Evolutionary conservation across 177 flowering plant genomes (phyloP).

Genomic region (Telopea speciosissima): DNA sequence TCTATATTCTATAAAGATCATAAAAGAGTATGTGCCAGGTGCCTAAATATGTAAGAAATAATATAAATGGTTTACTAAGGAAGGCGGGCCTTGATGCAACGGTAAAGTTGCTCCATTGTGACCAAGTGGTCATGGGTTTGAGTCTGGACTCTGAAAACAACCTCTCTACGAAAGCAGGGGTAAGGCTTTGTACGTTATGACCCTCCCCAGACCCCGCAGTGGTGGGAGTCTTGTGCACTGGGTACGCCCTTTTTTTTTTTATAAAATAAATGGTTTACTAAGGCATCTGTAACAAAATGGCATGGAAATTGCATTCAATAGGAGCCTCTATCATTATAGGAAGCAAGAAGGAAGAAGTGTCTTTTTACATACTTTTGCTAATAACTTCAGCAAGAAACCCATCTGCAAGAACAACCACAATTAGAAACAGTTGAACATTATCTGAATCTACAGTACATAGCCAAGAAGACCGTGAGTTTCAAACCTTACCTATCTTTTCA

Average conservation of each 20-base stretch:
- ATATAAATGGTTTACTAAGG: too few species aligned
- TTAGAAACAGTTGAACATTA: slow-evolving; percentile 19
- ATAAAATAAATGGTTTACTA: background rate
- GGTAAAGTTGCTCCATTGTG: too few species aligned
- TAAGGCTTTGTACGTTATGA: too few species aligned
- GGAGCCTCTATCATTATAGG: background rate
- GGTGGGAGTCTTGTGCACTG: too few species aligned
- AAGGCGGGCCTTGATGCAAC: too few species aligned
- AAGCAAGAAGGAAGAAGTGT: background rate
- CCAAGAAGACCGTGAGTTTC: slow-evolving; percentile 1
- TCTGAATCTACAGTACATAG: background rate
- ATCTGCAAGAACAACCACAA: slow-evolving; percentile 44
- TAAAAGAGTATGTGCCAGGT: background rate
- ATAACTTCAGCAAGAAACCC: slow-evolving; percentile 63
- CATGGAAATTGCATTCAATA: too few species aligned
- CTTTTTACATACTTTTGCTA: slow-evolving; percentile 54
- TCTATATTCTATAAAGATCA: slow-evolving; percentile 6
- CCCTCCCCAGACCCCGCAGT: too few species aligned
- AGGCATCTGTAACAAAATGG: background rate
- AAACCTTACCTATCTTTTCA: slow-evolving; percentile 62
- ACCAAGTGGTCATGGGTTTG: too few species aligned
- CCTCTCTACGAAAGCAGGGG: too few species aligned
- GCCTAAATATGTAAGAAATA: background rate
- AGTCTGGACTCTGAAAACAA: too few species aligned
- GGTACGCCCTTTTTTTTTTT: too few species aligned